These are phyloP conservation scores for Tuber umbilicatum DNA, from an alignment of 495 filamentous ascomycete species.

Conservation along the genomic window DNA sequence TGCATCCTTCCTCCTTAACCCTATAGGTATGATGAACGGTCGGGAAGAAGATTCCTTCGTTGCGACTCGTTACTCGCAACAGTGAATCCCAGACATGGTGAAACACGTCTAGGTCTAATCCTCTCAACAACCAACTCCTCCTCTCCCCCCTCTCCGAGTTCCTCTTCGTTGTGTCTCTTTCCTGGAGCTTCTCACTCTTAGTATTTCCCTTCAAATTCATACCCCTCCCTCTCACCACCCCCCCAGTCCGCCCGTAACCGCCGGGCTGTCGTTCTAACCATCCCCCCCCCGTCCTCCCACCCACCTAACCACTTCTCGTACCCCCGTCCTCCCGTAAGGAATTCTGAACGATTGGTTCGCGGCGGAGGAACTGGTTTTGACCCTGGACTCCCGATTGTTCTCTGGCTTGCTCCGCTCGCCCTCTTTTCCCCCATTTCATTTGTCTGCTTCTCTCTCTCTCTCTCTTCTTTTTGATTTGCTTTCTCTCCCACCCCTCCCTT, in stretches of 20 bases:
- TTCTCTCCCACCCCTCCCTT: background rate
- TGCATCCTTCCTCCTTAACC: background rate
- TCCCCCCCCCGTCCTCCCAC: no score
- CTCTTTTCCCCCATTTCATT: background rate
- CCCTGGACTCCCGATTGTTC: background rate
- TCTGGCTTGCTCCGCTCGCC: background rate
- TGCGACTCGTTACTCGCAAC: conserved; percentile 13
- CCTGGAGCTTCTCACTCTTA: background rate
- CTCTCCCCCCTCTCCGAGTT: conserved; percentile 13
- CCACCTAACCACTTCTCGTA: no score
- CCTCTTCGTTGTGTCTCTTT: background rate
- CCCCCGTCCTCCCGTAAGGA: background rate
- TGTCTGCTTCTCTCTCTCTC: background rate
- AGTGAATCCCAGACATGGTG: conserved; percentile 36
- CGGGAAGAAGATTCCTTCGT: conserved; percentile 5
- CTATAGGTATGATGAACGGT: background rate
- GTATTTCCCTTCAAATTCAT: background rate
- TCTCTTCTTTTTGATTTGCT: background rate
- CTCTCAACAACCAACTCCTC: conserved; percentile 29
- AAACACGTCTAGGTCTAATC: conserved; percentile 28
- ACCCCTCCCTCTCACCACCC: background rate
- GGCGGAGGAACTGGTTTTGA: background rate
- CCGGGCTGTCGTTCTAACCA: conserved; percentile 1
- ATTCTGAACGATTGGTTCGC: conserved; percentile 1
- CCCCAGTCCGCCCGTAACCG: conserved; percentile 4